Evolutionary conservation across 208 protist species (phyloP).

Genomic region (Tritrichomonas musculus): DNA sequence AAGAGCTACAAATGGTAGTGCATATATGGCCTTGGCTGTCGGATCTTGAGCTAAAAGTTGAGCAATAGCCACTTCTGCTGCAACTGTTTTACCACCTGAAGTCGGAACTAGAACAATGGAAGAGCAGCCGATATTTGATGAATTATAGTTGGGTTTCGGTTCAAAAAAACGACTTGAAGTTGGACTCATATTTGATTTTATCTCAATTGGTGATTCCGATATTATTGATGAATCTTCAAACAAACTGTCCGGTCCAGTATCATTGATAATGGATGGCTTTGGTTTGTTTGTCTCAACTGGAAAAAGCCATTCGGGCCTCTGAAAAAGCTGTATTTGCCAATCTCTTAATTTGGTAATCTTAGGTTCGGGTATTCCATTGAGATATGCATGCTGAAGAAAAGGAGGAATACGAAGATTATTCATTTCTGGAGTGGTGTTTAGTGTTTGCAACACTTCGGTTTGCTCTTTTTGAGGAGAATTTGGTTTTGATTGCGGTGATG

Average conservation of each 20-base stretch:
- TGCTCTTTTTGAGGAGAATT: too few species aligned
- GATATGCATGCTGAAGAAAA: slow-evolving; percentile 17
- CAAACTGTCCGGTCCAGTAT: too few species aligned
- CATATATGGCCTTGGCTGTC: background rate
- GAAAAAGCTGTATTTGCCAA: background rate
- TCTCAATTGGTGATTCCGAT: too few species aligned
- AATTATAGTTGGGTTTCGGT: too few species aligned
- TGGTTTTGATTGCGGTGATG: too few species aligned
- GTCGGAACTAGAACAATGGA: background rate
- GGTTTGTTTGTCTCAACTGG: too few species aligned
- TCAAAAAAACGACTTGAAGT: too few species aligned
- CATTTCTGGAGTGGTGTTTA: background rate
- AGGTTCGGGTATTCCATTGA: background rate
- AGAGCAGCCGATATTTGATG: background rate
- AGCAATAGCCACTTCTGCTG: background rate
- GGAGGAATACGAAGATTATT: background rate
- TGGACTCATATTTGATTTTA: too few species aligned
- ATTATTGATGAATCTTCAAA: too few species aligned
- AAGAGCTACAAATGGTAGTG: slow-evolving; percentile 12
- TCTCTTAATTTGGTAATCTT: background rate
- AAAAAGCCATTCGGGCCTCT: background rate
- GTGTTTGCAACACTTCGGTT: background rate
- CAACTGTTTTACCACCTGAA: slow-evolving; percentile 32
- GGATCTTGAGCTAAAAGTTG: background rate
- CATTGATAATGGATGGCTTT: too few species aligned